Evolutionary conservation across 2,329 filamentous ascomycete species (phyloP).

Genomic region (Cladosporium oxysporum): DNA sequence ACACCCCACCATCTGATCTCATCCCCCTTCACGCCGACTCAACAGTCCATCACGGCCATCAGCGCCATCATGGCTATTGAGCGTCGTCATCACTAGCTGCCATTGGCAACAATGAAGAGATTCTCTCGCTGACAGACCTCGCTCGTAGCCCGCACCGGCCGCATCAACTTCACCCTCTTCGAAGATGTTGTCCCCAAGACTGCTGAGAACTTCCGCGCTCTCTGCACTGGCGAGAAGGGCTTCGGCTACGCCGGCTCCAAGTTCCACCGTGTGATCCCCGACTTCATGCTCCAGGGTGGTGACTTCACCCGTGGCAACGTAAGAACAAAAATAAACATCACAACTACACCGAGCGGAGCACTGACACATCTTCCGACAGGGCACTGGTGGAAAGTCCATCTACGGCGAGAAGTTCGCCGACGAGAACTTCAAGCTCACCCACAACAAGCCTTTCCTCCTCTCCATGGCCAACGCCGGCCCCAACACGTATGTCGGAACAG

Average conservation of each 20-base stretch:
- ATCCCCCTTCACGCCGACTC: background rate
- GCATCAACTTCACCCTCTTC: slow-evolving; percentile 88
- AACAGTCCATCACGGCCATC: slow-evolving; percentile 19
- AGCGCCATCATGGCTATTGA: background rate
- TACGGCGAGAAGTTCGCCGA: slow-evolving; percentile 97
- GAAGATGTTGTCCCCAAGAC: slow-evolving; percentile 87
- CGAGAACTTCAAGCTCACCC: slow-evolving; percentile 91
- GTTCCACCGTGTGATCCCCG: slow-evolving; percentile 97
- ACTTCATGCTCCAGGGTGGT: slow-evolving; percentile 98
- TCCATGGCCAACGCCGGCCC: slow-evolving; percentile 99
- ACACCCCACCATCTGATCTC: background rate
- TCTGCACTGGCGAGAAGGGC: slow-evolving; percentile 96
- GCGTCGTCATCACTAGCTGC: background rate
- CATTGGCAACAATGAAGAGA: background rate
- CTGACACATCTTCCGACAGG: slow-evolving; percentile 53
- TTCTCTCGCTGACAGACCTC: slow-evolving; percentile 23
- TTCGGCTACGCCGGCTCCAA: slow-evolving; percentile 75
- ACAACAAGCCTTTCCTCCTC: slow-evolving; percentile 88
- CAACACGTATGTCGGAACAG: slow-evolving; percentile 67
- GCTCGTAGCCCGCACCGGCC: slow-evolving; percentile 65
- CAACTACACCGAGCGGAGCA: background rate
- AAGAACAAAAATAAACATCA: slow-evolving; percentile 44
- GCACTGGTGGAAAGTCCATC: slow-evolving; percentile 94
- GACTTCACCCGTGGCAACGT: slow-evolving; percentile 96
- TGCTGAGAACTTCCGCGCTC: slow-evolving; percentile 91